phyloP scores from a whole-genome alignment of 169 alveolate species.

The Eimeria brunetti region DNA sequence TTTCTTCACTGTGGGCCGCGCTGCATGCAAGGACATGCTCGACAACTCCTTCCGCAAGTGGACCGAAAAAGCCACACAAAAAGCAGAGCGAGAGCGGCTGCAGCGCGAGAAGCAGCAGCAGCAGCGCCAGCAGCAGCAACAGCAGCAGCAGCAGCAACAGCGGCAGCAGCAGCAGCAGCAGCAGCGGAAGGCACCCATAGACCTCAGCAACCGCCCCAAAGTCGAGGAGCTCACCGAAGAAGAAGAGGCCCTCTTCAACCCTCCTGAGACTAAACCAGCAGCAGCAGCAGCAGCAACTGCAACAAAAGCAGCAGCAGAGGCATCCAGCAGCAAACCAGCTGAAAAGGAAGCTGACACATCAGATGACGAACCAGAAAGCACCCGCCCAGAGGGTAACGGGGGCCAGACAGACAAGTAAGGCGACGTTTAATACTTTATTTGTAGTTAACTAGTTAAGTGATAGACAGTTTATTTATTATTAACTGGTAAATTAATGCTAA shows the following conservation, averaged over 20 bases:
- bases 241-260: conserved; percentile 65
- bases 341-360: conserved; percentile 77
- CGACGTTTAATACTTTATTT: not conserved
- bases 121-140: conserved; percentile 39
- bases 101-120: conserved; percentile 76
- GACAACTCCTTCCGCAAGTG: conserved; percentile 86
- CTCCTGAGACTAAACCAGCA: not conserved
- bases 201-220: conserved; percentile 65
- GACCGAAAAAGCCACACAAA: conserved; percentile 67
- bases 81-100: conserved; percentile 83
- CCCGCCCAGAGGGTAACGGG: conserved; percentile 92
- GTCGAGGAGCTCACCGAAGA: conserved; percentile 85
- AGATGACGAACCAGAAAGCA: conserved; percentile 80
- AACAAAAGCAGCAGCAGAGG: not conserved
- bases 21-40: conserved; percentile 76
- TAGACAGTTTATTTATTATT: not conserved
- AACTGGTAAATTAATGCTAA: too few species aligned
- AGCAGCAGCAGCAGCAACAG: conserved; percentile 47
- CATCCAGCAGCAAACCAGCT: not conserved
- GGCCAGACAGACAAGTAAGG: conserved; percentile 91
- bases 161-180: conserved; percentile 59
- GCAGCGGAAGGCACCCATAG: conserved; percentile 47
- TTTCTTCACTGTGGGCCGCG: conserved; percentile 89
- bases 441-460: not conserved
- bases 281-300: not conserved